Percentiles rank a stretch among this genome's conserved stretches.
Conservation (phyloP, 2,329 filamentous ascomycete species). For the Botryosphaeria dothidea region DNA sequence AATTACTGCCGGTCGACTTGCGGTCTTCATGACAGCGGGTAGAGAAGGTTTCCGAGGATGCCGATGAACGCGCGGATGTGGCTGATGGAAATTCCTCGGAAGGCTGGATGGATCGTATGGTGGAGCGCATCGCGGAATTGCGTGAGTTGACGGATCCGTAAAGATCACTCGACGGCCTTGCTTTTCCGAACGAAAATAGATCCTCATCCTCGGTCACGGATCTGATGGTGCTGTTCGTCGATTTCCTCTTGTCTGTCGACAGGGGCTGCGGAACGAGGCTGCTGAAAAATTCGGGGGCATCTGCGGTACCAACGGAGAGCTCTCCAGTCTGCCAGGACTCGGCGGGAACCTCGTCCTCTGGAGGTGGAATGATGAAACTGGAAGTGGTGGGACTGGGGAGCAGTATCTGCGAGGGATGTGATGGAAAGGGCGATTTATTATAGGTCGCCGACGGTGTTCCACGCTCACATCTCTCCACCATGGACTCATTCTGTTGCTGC, state of each 20-base stretch:
- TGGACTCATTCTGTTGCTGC: neutral
- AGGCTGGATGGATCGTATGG: conserved; percentile 5
- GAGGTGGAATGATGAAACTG: neutral
- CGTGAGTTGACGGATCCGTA: conserved; percentile 13
- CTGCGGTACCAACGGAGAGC: conserved; percentile 1
- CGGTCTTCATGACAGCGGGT: conserved; percentile 12
- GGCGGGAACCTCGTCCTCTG: neutral
- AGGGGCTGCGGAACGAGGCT: neutral
- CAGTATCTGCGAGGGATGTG: conserved; percentile 4
- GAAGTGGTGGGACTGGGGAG: conserved; percentile 3
- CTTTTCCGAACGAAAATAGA: neutral
- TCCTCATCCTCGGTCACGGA: conserved; percentile 6
- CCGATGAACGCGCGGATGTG: conserved; percentile 14
- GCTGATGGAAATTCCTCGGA: neutral
- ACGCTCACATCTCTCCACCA: conserved; percentile 6
- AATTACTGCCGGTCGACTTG: conserved; percentile 15
- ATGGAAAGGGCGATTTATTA: conserved; percentile 3
- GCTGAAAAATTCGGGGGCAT: conserved; percentile 7
- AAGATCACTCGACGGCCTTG: neutral
- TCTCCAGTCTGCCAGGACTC: neutral
- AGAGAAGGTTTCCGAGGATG: conserved; percentile 16
- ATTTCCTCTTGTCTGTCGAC: neutral
- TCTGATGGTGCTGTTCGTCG: neutral
- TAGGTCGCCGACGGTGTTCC: conserved; percentile 15
- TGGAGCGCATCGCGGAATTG: conserved; percentile 8